Base-by-base conservation (phyloP, 2,329 filamentous ascomycete species). In the Arthrinium puccinioides region DNA sequence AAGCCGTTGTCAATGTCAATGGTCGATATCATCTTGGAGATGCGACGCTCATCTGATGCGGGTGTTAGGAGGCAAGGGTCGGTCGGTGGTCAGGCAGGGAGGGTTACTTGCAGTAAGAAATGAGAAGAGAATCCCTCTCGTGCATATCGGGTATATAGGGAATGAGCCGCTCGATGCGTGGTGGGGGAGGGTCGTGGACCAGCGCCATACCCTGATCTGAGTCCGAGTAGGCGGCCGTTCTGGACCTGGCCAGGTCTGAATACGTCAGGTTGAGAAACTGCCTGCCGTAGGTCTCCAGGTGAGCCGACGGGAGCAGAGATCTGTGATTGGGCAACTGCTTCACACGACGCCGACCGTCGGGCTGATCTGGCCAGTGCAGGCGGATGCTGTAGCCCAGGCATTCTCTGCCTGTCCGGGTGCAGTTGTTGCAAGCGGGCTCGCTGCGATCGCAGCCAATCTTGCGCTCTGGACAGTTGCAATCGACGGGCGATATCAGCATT, bases 381-480 rank as follows among this genome's bases (percentile, higher is more conserved):
- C 66, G 64, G 26, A 69, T 49, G 5, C 59, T 63, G 43, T 70
- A 71, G 28, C 66, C 66, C 37, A 61, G 41, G 45, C 66, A 70
- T 40, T 53, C 39, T 41, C 67, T 57, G 14, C 59, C 57, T 3
- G 65, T 62, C 16, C 61, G 56, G 11, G 53, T 51, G 44, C 67
- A 71, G 46, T 68, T 69, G 32, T 59, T 53, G 51, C 67, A 70
- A 16, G 48, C 44, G 4, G 67, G 67, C 18, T 62, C 51, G 11
- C 53, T 51, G 36, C 61, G 60, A 49, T 70, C 67, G 43, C 67
- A 70, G 30, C 66, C 65, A 40, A 70, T 63, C 48, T 70, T 70
- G 39, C 66, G 64, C 42, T 59, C 66, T 70, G 48, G 27, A 24
- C 33, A 4, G 33, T 9, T 6, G 13, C 19, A 11, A 16, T 20